Evolutionary conservation across 2,329 filamentous ascomycete genomes (phyloP), one percentile per base, ranked within the genome.

Genomic region (Epichloe brachyelytri): DNA sequence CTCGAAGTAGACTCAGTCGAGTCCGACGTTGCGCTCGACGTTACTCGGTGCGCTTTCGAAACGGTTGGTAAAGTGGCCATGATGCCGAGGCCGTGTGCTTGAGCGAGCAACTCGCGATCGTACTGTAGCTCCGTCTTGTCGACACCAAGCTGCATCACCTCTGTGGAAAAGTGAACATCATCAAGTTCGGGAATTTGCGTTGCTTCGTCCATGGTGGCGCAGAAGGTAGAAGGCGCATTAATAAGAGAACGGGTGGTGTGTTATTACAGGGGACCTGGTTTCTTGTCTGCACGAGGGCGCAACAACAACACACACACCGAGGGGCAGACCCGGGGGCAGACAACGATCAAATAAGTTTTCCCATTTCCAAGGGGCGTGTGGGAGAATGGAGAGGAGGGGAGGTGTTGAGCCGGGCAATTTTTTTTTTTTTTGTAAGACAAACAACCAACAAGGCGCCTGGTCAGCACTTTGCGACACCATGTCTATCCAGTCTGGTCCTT

Each of bases 21-120:
- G 36, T 65, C 65, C 19, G 72, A 75, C 53, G 73, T 66, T 54
- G 68, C 65, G 50, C 64, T 68, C 34, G 67, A 68, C 3, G 62
- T 64, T 51, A 68, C 64, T 46, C 63, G 64, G 51, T 68, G 67
- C 36, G 49, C 43, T 8, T 70, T 63, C 36, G 60, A 57, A 17
- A 53, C 37, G 3, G 56, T 54, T 19, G 55, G 58, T 43, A 56
- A 56, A 37, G 54, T 59, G 36, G 58, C 59, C 54, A 53, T 60
- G 49, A 70, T 67, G 38, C 68, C 68, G 33, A 68, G 57, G 12
- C 60, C 60, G 50, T 60, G 64, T 37, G 69, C 68, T 46, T 61
- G 66, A 37, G 62, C 61, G 38, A 66, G 50, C 5, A 70, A 54
- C 43, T 68, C 62, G 15, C 63, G 59, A 41, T 75, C 71, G 20